Evolutionary conservation across 2,329 filamentous ascomycete genomes (phyloP), one percentile per base, ranked within the genome.

Genomic region (Scorias spongiosa): DNA sequence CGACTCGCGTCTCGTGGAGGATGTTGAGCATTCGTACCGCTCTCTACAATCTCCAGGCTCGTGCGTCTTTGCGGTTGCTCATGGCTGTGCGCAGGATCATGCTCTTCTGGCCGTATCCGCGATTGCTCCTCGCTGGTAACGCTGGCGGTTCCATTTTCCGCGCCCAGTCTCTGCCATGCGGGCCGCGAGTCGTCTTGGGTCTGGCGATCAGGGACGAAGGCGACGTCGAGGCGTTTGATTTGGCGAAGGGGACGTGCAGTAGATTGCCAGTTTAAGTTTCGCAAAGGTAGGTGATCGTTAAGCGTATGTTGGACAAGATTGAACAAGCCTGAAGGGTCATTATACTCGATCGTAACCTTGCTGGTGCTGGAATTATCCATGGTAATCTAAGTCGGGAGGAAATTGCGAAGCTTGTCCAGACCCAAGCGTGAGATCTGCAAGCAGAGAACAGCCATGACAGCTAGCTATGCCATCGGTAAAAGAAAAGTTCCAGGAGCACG

Each of bases 211-310:
- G 80, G 74, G n/a, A 88, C 70, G 46, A 96, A 78, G 48, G 94
- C 87, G 55, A 96, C 77, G 57, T 95, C 86, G 36, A 98, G 76
- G 10, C 86, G 88, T 57, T 87, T 82, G 61, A 98, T 98, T 11
- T 91, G 95, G 51, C 91, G 82, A 30, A 96, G 68, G 2, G 91
- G 91, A 1, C 91, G 82, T 26, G 82, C 81, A 48, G 93, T 85
- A 11, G 91, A 94, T 63, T 96, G 93, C 91, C 91, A 98, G 59
- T 96, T 86, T 39, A 98, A 77, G 57, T 96, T 93, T 50, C 80
- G 82, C 32, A 98, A 72, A 29, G 91, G 91, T 0, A 96, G 72
- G 44, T 84, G 81, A 37, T 82, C 72, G 36, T 83, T 71, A 46
- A 98, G 71, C 46, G 88, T 79, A 2, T 84, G 78, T 10, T 82